Base-by-base conservation (phyloP, 495 filamentous ascomycete species). In the Penicillium malachiteum region DNA sequence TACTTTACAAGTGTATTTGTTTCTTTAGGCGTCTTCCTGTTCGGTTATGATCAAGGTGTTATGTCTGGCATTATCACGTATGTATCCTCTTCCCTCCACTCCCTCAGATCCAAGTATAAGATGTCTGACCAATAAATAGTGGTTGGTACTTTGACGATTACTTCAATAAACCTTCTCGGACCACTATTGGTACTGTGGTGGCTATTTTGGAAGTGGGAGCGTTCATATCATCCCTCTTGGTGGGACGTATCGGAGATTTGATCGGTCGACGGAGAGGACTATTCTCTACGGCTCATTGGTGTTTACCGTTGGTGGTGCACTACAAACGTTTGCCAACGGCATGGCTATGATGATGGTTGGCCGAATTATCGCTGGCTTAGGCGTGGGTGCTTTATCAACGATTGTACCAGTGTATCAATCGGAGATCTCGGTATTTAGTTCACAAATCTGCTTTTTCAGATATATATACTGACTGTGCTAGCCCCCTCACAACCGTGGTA, bases 11-110 rank as follows among this genome's bases (percentile, higher is more conserved):
- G 89, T 69, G 89, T 98, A 13, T 97, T 98, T 74, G 94, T 98
- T 59, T 97, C 95, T 47, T 80, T 98, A 67, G 94, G 94, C 21
- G 94, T 98, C 26, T 98, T 98, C 63, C 78, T 98, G 26, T 98
- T 98, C 71, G 95, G 94, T 51, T 98, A 98, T 82, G 94, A 98
- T 68, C 94, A 98, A 71, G 94, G 94, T 56, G 94, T 98, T 44
- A 97, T 97, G 94, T 97, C 95, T 55, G 95, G 94, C 40, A 96
- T 98, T 65, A 97, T 98, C 74, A 97, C 89, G 92, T 96, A 80
- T 61, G 89, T 80, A 34, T 50, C 30, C 34, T 30, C 52, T 51
- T 40, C 17, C 57, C 47, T 48, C 48, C 5, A n/a, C 14, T 12
- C 26, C 11, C 16, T 18, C 48, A 34, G 1, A 39, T 30, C 2